Evolutionary conservation across 768 basidiomycete genomes (phyloP), one percentile per base, ranked within the genome.

Genomic region (Mycena galopus): DNA sequence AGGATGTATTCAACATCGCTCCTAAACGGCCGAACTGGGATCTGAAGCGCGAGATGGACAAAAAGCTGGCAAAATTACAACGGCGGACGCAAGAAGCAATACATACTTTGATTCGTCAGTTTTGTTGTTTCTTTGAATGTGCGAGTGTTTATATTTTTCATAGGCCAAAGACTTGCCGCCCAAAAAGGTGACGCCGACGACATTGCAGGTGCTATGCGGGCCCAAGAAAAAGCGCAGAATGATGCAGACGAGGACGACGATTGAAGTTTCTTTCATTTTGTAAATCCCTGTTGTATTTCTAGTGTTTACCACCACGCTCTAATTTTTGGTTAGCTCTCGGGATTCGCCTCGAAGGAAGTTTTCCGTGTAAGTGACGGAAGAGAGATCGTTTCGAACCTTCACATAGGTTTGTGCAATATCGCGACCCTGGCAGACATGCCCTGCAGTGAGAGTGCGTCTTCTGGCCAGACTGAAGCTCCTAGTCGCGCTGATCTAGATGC

Each of bases 1-100:
- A 97, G 96, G 95, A 97, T 79, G 86, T 98, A 55, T 95, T 98
- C 80, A 99, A 98, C 79, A 99, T 99, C 76, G 97, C 96, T 27
- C 98, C 98, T 4, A 98, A 97, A 87, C 89, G 96, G 57, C 92
- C 95, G 12, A 99, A 97, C 82, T 97, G 96, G 96, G 96, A 97
- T 80, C 86, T 98, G 77, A 97, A 96, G 81, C 90, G 96, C 68
- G 96, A 98, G 77, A 91, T 97, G 84, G 95, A 97, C 68, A 95
- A 93, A 85, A 96, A 95, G 80, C 82, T 96, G 57, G 88, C 92
- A 10, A 96, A 92, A 79, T 86, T 99, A n/a, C 96, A 98, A 78
- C 85, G 95, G 76, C 93, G 91, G 82, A 98, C 96, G 2, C 94
- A 97, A 72, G 94, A 97, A 81, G 91, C 96, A 7, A 94, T 98